Evolutionary conservation across 2,329 filamentous ascomycete genomes (phyloP).

Genomic region (Colletotrichum godetiae): DNA sequence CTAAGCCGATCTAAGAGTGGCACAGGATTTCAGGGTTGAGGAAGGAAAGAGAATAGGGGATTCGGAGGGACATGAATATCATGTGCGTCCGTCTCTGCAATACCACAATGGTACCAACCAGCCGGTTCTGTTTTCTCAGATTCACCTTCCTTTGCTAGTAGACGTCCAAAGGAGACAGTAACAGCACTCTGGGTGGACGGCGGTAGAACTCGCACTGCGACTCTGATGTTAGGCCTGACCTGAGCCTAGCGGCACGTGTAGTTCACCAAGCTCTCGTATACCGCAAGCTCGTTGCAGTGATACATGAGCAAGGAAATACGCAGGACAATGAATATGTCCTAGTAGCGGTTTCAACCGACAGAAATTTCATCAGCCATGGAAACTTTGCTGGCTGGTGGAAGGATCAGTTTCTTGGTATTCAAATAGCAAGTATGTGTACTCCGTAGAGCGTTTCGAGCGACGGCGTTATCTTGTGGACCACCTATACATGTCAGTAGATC

Average conservation of each 20-base stretch:
- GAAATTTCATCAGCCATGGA: neutral
- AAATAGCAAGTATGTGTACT: neutral
- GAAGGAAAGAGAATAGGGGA: neutral
- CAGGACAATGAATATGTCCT: neutral
- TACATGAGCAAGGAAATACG: neutral
- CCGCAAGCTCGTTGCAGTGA: conserved; percentile 5
- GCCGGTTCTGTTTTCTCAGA: neutral
- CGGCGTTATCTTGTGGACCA: neutral
- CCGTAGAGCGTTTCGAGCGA: neutral
- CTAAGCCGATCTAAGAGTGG: neutral
- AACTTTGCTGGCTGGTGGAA: neutral
- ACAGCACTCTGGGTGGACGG: neutral
- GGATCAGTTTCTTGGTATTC: neutral
- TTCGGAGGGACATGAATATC: neutral
- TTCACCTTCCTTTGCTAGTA: neutral
- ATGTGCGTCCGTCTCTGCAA: neutral
- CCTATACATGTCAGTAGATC: neutral
- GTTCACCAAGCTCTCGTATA: conserved; percentile 2
- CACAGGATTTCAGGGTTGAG: neutral
- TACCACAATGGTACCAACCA: conserved; percentile 7
- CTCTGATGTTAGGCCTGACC: neutral
- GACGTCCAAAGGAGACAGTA: neutral
- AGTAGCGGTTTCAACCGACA: neutral
- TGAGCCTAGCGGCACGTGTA: neutral
- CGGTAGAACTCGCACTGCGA: neutral